Evolutionary conservation across 345 rosid species (phyloP), one percentile per base, ranked within the genome.

Genomic region (Salix purpurea): DNA sequence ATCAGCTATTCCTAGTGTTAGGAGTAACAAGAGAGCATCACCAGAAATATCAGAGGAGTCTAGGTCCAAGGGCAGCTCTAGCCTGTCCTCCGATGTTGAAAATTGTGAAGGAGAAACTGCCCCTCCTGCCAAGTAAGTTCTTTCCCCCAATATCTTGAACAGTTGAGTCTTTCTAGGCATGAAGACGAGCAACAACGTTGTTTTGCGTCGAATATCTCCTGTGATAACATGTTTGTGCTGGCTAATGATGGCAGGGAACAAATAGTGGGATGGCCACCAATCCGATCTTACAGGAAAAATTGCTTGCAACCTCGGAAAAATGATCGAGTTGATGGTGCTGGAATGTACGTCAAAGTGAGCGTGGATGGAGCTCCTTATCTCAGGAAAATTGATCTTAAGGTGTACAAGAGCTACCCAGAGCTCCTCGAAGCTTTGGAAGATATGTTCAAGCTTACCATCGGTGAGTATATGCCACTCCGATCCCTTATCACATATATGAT

Each of bases 81-180:
- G 83, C 18, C 76, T 18, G 4, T 79, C 78, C 18, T 79, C 77
- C 30, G 23, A 28, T 13, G 80, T 72, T 28, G 82, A 40, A 50
- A 64, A 62, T 30, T 77, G 26, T 15, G 80, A 76, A 10, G 26
- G 23, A 14, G 83, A 75, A 21, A 28, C 60, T 65, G 75, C 84
- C 28, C 85, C 86, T 66, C 86, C 91, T 36, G 77, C 90, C 70
- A 90, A 90, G 94, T 88, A 85, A 80, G 91, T 75, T 39, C 24
- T 70, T 56, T 67, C 21, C 65, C 32, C 5, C 37, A 12, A 54
- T 23, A 32, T 56, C 9, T 36, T 15, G 4, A 23, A 4, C 34
- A 62, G 21, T 4, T 1, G 42, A 10, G 32, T 65, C 69, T 14
- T 30, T 65, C n/a, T 16, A 12, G 5, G 14, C 16, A 32, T 14